Base-by-base conservation (phyloP, 129 eudicot species). In the Oenanthe sinensis region DNA sequence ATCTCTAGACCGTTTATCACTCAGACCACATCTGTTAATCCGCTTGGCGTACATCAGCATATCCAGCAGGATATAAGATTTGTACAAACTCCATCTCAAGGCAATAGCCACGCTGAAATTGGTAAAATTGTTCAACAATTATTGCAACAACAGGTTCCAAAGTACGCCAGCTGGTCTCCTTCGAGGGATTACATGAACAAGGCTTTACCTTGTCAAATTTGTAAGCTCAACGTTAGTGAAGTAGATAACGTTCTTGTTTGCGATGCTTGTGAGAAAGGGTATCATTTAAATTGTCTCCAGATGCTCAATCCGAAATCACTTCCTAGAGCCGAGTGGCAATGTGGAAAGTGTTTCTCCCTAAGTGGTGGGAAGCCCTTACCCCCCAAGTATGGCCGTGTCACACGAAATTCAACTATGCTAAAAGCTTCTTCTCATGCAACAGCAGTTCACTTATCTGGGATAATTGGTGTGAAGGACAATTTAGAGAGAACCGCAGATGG, bases 241-340 rank as follows among this genome's bases (percentile, higher is more conserved):
- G 89, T 96, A 77, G 97, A 90, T 82, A 86, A 75, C n/a, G 82
- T 89, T 80, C 90, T 92, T 78, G 85, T 96, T 39, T 96, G 99
- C 85, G 99, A 96, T 90, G 92, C 94, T 65, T 96, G 99, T 85
- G 99, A 96, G 86, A 87, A 94, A 83, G 99, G 95, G 52, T 86
- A 84, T 85, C 99, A 96, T 84, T 67, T 92, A 75, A 89, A 83
- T 80, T 96, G 99, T 81, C 85, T 95, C 78, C 93, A 90, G 80
- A 80, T 81, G 40, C 72, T 78, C 78, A 88, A 87, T 71, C 85
- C 81, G 43, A 92, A 92, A 75, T 84, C 85, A 50, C 79, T 90
- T 80, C 91, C 91, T 78, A 86, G 87, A 87, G 93, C 89, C 37
- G 99, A 96, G 70, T 96, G 99, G 99, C 97, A 92, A 78, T 96